Evolutionary conservation across 2,329 filamentous ascomycete genomes (phyloP), one percentile per base, ranked within the genome.

Genomic region (Cadophora luteo-olivacea): DNA sequence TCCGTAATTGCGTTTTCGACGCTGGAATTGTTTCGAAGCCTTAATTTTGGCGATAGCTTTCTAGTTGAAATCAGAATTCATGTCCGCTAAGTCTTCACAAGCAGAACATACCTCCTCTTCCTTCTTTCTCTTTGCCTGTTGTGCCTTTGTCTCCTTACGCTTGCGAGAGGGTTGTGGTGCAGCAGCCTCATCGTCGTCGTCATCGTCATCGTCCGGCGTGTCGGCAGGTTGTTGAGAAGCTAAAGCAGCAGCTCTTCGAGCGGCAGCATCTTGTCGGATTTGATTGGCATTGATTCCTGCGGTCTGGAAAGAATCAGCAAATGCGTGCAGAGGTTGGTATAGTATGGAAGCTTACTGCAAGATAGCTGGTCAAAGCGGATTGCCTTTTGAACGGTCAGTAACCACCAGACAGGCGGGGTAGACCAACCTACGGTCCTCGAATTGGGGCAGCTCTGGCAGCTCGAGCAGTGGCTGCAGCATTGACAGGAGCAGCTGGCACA

Each of bases 221-320:
- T 73, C 74, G 25, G 66, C 69, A 16, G 67, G 63, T 65, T 70
- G 70, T 48, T 74, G 70, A 5, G 76, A 72, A 33, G 76, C 77
- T 22, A 75, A 60, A 24, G 85, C 85, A 60, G 77, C 76, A 62
- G 74, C 74, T 63, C 84, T 81, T 58, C 86, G 82, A 45, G 79
- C 77, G 38, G 84, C 82, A 22, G 85, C 85, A 70, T 85, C 82
- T 24, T 81, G 77, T 45, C 83, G 82, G 67, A 89, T 89, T 68
- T 86, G 83, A 33, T 81, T 78, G 1, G 87, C 85, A 25, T 87
- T 92, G 72, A 93, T 93, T 74, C 92, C 92, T 78, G 92, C 89
- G 2, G 90, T 87, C 86, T 91, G 80, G 36, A 82, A 73, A 71
- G 82, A 84, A 71, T 84, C 81, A 48, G 83, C 85, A 73, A 85